phyloP scores from a whole-genome alignment of 768 basidiomycete species.

The Cyathus striatus region DNA sequence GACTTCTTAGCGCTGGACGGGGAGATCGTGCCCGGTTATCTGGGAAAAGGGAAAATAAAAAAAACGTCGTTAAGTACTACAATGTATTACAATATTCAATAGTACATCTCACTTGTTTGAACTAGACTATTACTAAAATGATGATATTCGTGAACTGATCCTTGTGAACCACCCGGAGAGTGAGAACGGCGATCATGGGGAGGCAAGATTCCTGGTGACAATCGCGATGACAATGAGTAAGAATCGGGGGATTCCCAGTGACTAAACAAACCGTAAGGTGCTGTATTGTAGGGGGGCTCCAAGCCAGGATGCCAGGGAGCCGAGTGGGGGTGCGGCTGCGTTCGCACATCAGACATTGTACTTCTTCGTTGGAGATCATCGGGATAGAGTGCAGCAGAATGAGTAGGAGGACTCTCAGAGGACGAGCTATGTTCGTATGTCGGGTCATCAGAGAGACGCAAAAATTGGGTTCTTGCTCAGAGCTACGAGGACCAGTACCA shows the following conservation, averaged over 20 bases:
- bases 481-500: slow-evolving; percentile 54
- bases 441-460: slow-evolving; percentile 44
- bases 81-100: slow-evolving; percentile 65
- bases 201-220: background rate
- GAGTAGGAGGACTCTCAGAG: slow-evolving; percentile 28
- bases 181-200: background rate
- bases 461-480: slow-evolving; percentile 54
- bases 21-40: too few relatives aligned
- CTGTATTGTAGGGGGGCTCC: background rate
- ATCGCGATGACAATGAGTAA: background rate
- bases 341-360: background rate
- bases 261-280: background rate
- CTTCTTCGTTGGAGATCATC: slow-evolving; percentile 7
- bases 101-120: slow-evolving; percentile 78
- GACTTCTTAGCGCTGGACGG: slow-evolving; percentile 2
- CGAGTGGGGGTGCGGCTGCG: too few relatives aligned
- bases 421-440: slow-evolving; percentile 34
- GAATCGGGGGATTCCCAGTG: background rate
- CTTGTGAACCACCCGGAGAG: slow-evolving; percentile 1
- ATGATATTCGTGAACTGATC: slow-evolving; percentile 9
- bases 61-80: slow-evolving; percentile 55
- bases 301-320: too few relatives aligned
- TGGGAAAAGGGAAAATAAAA: slow-evolving; percentile 26
- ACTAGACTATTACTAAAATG: slow-evolving; percentile 46
- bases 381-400: slow-evolving; percentile 15